These are phyloP conservation scores for Wickerhamiella dianesei DNA, from an alignment of 805 yeast species.

Conservation along the genomic window DNA sequence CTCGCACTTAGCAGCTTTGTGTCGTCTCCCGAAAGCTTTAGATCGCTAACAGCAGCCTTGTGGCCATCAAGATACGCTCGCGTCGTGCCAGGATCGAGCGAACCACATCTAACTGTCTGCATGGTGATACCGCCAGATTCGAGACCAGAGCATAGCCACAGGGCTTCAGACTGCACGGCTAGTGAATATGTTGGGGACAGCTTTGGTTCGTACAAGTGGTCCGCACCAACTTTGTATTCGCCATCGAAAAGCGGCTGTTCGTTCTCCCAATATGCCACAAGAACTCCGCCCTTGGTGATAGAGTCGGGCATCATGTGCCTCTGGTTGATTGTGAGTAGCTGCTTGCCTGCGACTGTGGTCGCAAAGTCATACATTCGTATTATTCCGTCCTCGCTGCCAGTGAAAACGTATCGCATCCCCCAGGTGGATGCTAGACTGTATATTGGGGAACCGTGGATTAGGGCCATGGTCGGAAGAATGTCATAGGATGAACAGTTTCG, in stretches of 20 bases:
- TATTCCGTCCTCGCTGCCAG: constrained; percentile 95
- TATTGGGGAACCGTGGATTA: constrained; percentile 67
- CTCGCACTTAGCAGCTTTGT: constrained; percentile 61
- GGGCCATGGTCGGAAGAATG: constrained; percentile 73
- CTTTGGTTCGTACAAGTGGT: constrained; percentile 27
- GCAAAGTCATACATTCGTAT: constrained; percentile 80
- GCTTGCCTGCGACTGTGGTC: constrained; percentile 72
- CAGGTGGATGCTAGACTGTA: constrained; percentile 64
- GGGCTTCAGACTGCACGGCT: constrained; percentile 68
- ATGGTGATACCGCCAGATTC: constrained; percentile 68
- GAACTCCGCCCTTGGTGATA: constrained; percentile 69
- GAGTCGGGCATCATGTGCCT: constrained; percentile 79
- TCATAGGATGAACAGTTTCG: constrained; percentile 31
- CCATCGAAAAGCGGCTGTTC: constrained; percentile 62
- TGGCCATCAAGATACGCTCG: constrained; percentile 68
- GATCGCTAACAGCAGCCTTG: constrained; percentile 57
- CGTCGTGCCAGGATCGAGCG: constrained; percentile 51
- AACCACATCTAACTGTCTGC: constrained; percentile 62
- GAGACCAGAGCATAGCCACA: constrained; percentile 76
- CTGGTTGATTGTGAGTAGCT: constrained; percentile 82
- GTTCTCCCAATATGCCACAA: constrained; percentile 86
- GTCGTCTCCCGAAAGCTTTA: constrained; percentile 50
- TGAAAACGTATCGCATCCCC: constrained; percentile 74
- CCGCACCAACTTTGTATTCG: constrained; percentile 29
- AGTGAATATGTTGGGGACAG: constrained; percentile 78